Evolutionary conservation across 2,329 filamentous ascomycete genomes (phyloP).

Genomic region (Trichophyton benhamiae): DNA sequence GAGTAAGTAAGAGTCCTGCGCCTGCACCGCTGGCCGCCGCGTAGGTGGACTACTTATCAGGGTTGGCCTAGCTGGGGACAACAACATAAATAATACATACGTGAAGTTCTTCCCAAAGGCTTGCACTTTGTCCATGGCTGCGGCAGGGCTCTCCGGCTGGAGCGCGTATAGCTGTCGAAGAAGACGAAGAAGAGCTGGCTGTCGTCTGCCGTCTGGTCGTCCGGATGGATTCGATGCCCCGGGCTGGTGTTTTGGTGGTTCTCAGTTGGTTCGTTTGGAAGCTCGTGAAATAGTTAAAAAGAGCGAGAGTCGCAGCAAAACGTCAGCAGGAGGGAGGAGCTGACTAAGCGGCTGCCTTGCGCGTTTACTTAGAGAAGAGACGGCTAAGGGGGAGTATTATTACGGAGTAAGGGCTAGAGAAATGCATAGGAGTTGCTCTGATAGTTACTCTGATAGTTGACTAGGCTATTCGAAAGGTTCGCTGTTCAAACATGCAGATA

Average conservation of each 20-base stretch:
- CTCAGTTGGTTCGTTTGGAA: background rate
- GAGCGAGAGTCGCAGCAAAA: no score
- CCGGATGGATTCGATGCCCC: background rate
- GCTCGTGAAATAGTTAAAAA: no score
- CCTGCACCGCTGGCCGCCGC: background rate
- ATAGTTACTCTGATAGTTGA: no score
- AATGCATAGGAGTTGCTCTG: no score
- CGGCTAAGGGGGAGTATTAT: no score
- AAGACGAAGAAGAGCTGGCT: background rate
- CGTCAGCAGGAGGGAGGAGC: no score
- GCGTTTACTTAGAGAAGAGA: no score
- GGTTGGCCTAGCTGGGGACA: background rate
- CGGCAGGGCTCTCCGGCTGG: background rate
- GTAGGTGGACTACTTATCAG: no score
- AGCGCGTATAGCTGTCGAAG: background rate
- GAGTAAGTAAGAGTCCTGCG: background rate
- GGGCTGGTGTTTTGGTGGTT: background rate
- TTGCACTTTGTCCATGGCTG: conserved; percentile 54
- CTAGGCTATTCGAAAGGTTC: no score
- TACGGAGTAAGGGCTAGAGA: no score
- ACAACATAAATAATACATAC: conserved; percentile 27
- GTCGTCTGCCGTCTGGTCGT: background rate
- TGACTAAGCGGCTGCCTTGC: no score
- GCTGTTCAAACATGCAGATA: no score
- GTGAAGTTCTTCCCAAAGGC: conserved; percentile 60